phyloP scores from a whole-genome alignment of 805 yeast genomes.

The Lachancea thermotolerans region DNA sequence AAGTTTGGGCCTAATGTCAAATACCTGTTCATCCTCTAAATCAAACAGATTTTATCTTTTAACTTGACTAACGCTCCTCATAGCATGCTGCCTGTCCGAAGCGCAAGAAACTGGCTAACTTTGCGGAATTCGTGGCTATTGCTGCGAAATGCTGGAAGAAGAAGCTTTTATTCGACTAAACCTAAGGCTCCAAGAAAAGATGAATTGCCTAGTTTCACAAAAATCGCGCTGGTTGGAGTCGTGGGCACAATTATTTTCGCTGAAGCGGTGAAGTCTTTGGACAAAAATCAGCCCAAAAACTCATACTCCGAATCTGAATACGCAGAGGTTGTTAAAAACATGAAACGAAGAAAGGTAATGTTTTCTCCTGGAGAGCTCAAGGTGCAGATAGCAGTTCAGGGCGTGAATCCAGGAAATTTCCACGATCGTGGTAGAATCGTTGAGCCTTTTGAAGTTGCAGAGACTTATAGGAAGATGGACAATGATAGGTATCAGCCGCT shows the following conservation, averaged over 20 bases:
- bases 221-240: constrained; percentile 38
- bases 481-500: constrained; percentile 45
- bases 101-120: neutral
- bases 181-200: constrained; percentile 5
- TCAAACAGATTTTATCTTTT: too few relatives aligned
- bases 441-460: constrained; percentile 46
- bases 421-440: constrained; percentile 31
- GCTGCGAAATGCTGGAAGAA: neutral
- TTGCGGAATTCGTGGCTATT: neutral
- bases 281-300: constrained; percentile 31
- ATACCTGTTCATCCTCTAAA: too few relatives aligned
- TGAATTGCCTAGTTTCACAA: constrained; percentile 35
- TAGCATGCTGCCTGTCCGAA: neutral
- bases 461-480: constrained; percentile 38
- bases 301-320: constrained; percentile 33
- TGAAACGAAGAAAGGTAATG: constrained; percentile 43
- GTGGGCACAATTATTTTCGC: constrained; percentile 40
- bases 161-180: constrained; percentile 2
- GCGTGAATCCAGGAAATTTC: constrained; percentile 11
- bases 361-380: constrained; percentile 38
- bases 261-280: constrained; percentile 34
- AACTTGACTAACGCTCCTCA: too few relatives aligned
- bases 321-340: constrained; percentile 41
- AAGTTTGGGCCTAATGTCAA: too few relatives aligned
- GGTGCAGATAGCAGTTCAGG: constrained; percentile 34